Evolutionary conservation across 208 protist species (phyloP).

Genomic region (Acanthamoeba castellanii): DNA sequence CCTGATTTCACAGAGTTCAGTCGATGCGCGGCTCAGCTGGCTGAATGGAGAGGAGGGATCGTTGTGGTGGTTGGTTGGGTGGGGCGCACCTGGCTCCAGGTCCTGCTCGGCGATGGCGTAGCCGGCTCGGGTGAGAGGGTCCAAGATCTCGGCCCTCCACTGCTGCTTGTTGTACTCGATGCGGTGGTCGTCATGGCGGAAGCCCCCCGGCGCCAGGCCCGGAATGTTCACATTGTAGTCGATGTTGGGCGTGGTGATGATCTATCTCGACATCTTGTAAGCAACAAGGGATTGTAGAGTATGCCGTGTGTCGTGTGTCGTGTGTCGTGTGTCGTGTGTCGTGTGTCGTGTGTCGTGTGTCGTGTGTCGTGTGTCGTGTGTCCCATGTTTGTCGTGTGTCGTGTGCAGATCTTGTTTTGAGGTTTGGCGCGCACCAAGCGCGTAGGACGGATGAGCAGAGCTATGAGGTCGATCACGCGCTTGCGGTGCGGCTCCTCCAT

Average conservation of each 20-base stretch:
- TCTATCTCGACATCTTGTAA: background rate
- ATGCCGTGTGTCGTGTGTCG: too few relatives aligned
- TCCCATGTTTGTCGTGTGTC: too few relatives aligned
- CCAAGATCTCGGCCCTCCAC: background rate
- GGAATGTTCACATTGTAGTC: conserved; percentile 45
- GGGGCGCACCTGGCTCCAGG: background rate
- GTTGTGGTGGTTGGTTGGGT: too few relatives aligned
- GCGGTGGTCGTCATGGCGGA: conserved; percentile 6
- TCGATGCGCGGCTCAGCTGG: too few relatives aligned
- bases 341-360: background rate
- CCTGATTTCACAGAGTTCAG: background rate
- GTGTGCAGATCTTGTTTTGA: background rate
- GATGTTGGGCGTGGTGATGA: conserved; percentile 17
- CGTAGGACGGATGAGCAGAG: background rate
- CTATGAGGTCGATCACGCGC: conserved; percentile 23
- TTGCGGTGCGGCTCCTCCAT: conserved; percentile 11
- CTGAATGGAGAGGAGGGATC: background rate
- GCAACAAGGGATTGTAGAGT: too few relatives aligned
- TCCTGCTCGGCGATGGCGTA: background rate
- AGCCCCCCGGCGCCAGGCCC: background rate
- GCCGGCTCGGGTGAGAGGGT: background rate
- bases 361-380: too few relatives aligned
- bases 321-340: too few relatives aligned
- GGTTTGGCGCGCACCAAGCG: background rate
- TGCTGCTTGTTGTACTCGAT: conserved; percentile 30